Percentiles rank a stretch among this genome's conserved stretches.
phyloP scores from a whole-genome alignment of 495 filamentous ascomycete genomes.

The Tuber microsphaerosporum region DNA sequence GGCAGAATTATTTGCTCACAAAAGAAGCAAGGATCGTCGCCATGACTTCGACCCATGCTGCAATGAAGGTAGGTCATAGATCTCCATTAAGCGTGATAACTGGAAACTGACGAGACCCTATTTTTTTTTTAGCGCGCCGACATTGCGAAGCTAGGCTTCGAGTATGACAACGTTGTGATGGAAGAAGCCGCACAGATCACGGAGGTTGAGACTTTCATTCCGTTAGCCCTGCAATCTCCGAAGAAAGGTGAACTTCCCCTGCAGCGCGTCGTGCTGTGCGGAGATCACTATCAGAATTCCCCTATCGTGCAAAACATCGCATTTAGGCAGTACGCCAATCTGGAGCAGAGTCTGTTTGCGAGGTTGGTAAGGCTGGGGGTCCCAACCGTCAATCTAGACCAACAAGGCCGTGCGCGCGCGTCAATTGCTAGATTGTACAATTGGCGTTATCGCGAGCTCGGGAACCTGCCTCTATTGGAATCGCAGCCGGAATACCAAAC shows the following conservation, averaged over 20 bases:
- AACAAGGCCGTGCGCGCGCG: constrained; percentile 81
- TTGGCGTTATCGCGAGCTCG: constrained; percentile 82
- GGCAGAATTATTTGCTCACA: constrained; percentile 87
- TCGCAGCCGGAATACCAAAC: constrained; percentile 61
- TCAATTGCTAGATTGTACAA: constrained; percentile 83
- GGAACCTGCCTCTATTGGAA: constrained; percentile 68
- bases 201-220: constrained; percentile 95
- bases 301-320: constrained; percentile 92
- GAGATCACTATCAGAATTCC: constrained; percentile 94
- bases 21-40: constrained; percentile 94
- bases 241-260: constrained; percentile 65
- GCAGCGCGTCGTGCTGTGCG: constrained; percentile 83
- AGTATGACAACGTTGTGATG: constrained; percentile 97
- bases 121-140: constrained; percentile 45
- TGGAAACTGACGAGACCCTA: not conserved
- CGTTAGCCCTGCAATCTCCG: constrained; percentile 77
- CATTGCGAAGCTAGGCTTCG: constrained; percentile 84
- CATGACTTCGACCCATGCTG: constrained; percentile 97
- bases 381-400: constrained; percentile 79
- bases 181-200: constrained; percentile 98
- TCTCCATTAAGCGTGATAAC: not conserved
- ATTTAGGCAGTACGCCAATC: constrained; percentile 91
- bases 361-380: constrained; percentile 84
- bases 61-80: constrained; percentile 59
- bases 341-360: constrained; percentile 91